Evolutionary conservation across 371 early-diverging fungal species (phyloP), one percentile per base, ranked within the genome.

Genomic region (Actinomortierella wolfii): DNA sequence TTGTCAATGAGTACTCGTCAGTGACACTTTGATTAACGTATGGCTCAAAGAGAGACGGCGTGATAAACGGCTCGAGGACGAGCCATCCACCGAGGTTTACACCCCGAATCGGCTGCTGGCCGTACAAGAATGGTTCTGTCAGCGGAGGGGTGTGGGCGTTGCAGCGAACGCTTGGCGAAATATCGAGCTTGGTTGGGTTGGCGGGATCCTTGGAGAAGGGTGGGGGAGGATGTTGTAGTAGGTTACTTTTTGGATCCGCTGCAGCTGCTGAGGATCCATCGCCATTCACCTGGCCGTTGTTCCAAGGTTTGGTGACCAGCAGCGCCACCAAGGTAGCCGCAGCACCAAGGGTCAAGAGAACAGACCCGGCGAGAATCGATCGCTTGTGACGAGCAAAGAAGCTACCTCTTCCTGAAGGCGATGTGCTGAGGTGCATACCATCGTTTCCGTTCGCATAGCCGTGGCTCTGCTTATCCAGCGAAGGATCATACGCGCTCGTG

Each of bases 81-180:
- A 92, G 79, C 84, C 89, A 85, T 0, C 90, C 90, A 25, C 92
- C 90, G 8, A 90, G 53, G 45, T 92, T 90, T 55, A 90, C 87
- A 6, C 90, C 90, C 2, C 90, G 88, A 41, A 92, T 88, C 1
- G 79, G 69, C 21, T 85, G 78, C 11, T 76, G 71, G 18, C 81
- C 78, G 34, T 85, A 85, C 2, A 67, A 69, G 60, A 90, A 90
- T 1, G 78, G 73, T 47, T 83, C 69, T n/a, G 68, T 65, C 18
- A 86, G 61, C 0, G 83, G 74, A 3, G 84, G 86, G 0, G 81
- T 78, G 26, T 66, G 52, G 1, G 51, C 50, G 48, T 86, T 83
- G 21, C 67, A 66, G 6, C 25, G 67, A 17, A 59, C 42, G 0
- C 34, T 13, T 17, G 42, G 45, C 1, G 63, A 62, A 42, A 73